phyloP scores from a whole-genome alignment of 2,329 filamentous ascomycete species.

The Scolecobasidium constrictum region DNA sequence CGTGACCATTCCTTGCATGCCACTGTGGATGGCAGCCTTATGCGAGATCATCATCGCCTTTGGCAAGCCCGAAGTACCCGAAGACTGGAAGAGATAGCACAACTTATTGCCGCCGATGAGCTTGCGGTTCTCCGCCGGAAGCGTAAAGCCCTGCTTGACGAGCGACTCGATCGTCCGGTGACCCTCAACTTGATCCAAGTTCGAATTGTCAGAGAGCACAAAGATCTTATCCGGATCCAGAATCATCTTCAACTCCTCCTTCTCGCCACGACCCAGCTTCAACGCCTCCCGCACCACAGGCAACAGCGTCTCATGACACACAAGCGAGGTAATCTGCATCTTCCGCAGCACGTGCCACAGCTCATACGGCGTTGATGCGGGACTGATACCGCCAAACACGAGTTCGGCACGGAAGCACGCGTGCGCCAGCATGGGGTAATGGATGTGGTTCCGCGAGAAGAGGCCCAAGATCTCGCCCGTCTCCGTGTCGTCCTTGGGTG shows the following conservation, averaged over 20 bases:
- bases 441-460: constrained; percentile 20
- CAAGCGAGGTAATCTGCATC: constrained; percentile 20
- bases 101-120: constrained; percentile 48
- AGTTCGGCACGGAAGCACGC: constrained; percentile 20
- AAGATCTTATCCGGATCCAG: constrained; percentile 17
- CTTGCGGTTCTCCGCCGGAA: constrained; percentile 15
- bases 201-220: constrained; percentile 17
- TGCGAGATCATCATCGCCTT: constrained; percentile 82
- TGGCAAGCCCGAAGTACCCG: constrained; percentile 69
- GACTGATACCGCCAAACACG: constrained; percentile 22
- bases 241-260: constrained; percentile 15
- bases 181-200: constrained; percentile 14
- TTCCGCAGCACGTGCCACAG: constrained; percentile 22
- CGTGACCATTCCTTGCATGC: constrained; percentile 44
- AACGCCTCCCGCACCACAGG: constrained; percentile 17
- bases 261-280: constrained; percentile 17
- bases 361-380: constrained; percentile 20
- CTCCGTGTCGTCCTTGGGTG: constrained; percentile 17
- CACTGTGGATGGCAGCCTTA: constrained; percentile 66
- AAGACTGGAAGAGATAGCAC: constrained; percentile 70
- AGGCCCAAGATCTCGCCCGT: constrained; percentile 21
- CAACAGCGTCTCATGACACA: constrained; percentile 20
- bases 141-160: constrained; percentile 14
- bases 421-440: constrained; percentile 21
- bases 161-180: constrained; percentile 18